phyloP scores from a whole-genome alignment of 495 filamentous ascomycete genomes.

The Arthonia radiata region DNA sequence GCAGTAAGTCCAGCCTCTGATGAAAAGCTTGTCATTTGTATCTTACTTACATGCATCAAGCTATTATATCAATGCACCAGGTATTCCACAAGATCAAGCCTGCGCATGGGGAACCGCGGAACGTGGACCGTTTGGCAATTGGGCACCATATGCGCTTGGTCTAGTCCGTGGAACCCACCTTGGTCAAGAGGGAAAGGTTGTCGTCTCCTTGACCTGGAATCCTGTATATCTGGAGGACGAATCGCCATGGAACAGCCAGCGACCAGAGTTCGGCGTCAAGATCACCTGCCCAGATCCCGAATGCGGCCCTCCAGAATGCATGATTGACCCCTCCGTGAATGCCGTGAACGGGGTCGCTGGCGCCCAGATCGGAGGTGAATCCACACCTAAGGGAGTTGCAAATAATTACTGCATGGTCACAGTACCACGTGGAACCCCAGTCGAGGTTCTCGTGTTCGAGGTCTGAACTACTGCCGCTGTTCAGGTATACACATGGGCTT shows the following conservation, averaged over 20 bases:
- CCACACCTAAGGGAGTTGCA: conserved; percentile 35
- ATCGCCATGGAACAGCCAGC: conserved; percentile 28
- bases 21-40: neutral
- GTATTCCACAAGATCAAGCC: conserved; percentile 28
- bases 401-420: conserved; percentile 62
- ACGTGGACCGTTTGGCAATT: conserved; percentile 52
- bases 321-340: conserved; percentile 38
- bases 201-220: conserved; percentile 58
- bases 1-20: conserved; percentile 27
- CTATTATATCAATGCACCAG: conserved; percentile 61
- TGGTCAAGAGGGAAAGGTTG: conserved; percentile 35
- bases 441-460: conserved; percentile 43
- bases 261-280: conserved; percentile 42
- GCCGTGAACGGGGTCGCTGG: conserved; percentile 35
- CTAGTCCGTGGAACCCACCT: no score
- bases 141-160: conserved; percentile 56
- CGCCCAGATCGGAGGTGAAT: no score
- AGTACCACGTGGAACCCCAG: conserved; percentile 38
- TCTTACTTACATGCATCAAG: conserved; percentile 16
- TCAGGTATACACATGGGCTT: no score
- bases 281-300: conserved; percentile 40
- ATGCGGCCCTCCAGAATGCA: conserved; percentile 54
- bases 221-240: conserved; percentile 40
- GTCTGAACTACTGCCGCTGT: no score
- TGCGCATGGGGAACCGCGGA: conserved; percentile 46